phyloP scores from a whole-genome alignment of 2,329 filamentous ascomycete species.

The Phymatotrichopsis omnivora region DNA sequence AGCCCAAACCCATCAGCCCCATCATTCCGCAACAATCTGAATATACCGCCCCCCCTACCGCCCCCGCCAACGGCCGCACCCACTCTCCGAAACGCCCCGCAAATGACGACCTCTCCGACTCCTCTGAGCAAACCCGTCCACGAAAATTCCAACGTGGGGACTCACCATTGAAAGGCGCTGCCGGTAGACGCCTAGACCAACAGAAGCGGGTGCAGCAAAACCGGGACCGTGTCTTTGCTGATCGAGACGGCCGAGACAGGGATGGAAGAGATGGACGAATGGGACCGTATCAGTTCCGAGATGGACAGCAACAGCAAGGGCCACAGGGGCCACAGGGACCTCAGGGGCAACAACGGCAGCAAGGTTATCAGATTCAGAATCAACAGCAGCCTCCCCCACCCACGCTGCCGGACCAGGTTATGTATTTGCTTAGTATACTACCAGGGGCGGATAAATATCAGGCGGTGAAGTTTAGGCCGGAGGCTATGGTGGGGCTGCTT shows the following conservation, averaged over 20 bases:
- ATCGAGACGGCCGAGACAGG: conserved; percentile 20
- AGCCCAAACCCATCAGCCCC: conserved; percentile 31
- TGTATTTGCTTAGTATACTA: conserved; percentile 58
- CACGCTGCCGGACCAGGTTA: conserved; percentile 60
- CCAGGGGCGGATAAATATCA: conserved; percentile 64
- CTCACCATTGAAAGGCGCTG: conserved; percentile 84
- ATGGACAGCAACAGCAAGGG: conserved; percentile 26
- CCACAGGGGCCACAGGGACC: too few species aligned
- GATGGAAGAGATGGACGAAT: conserved; percentile 20
- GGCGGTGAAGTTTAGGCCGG: conserved; percentile 57
- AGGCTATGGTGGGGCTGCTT: conserved; percentile 63
- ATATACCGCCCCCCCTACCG: conserved; percentile 5
- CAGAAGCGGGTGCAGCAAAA: conserved; percentile 47
- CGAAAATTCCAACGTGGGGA: conserved; percentile 83
- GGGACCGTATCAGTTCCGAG: conserved; percentile 20
- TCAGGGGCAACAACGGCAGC: conserved; percentile 18
- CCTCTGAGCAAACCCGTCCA: conserved; percentile 47
- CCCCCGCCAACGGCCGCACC: conserved; percentile 17
- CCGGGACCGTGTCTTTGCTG: conserved; percentile 29
- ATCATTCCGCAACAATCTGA: conserved; percentile 32
- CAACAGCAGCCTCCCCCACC: conserved; percentile 36
- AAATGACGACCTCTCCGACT: conserved; percentile 50
- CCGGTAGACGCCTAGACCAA: conserved; percentile 73
- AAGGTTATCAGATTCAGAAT: conserved; percentile 33
- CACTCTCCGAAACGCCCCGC: conserved; percentile 38